Conservation (phyloP, 495 filamentous ascomycete genomes). For the Penicillium verhagenii region DNA sequence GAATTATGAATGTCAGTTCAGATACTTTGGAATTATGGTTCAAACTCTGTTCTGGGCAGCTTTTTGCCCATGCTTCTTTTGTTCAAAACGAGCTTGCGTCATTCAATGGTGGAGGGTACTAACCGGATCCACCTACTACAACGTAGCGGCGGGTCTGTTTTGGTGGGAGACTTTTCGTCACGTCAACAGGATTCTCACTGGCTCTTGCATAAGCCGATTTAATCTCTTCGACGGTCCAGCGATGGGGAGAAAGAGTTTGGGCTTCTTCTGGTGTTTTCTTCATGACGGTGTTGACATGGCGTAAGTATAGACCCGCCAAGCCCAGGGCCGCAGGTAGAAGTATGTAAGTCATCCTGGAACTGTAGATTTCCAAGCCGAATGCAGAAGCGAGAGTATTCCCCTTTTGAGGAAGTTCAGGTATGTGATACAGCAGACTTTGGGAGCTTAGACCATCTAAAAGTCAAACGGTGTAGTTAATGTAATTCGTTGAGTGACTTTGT, state of each 20-base stretch:
- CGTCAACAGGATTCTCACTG: constrained; percentile 45
- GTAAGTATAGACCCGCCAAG: constrained; percentile 43
- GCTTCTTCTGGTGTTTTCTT: constrained; percentile 46
- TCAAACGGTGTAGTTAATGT: background rate
- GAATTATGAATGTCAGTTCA: constrained; percentile 6
- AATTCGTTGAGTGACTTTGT: background rate
- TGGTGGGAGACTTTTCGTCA: constrained; percentile 49
- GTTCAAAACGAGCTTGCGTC: background rate
- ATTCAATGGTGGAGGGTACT: constrained; percentile 28
- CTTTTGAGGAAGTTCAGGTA: background rate
- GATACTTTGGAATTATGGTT: background rate
- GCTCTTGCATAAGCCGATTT: constrained; percentile 46
- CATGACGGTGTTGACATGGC: constrained; percentile 53
- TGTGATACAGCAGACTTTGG: background rate
- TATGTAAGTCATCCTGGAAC: constrained; percentile 1
- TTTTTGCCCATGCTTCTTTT: no score
- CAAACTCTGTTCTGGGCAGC: background rate
- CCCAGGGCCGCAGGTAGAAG: constrained; percentile 17
- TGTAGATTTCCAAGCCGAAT: background rate
- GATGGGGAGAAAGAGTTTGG: constrained; percentile 38
- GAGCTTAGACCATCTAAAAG: background rate
- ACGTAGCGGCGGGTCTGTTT: constrained; percentile 55
- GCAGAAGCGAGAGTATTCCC: background rate
- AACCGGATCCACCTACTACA: constrained; percentile 57
- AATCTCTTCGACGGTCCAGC: constrained; percentile 54